phyloP scores from a whole-genome alignment of 352 stramenopile genomes.

The Phytophthora pluvialis region DNA sequence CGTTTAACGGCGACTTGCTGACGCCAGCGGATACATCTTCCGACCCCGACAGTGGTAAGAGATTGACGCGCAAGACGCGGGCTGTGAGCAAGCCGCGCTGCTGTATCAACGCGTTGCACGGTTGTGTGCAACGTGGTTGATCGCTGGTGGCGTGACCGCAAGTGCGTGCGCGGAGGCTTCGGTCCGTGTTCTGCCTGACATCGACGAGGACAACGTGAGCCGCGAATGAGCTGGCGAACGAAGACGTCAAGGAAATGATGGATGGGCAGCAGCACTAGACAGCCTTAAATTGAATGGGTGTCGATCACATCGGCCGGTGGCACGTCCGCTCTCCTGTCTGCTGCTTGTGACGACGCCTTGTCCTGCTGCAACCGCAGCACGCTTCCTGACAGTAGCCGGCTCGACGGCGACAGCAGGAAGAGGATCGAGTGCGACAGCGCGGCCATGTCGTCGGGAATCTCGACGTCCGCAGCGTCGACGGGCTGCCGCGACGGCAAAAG shows the following conservation, averaged over 20 bases:
- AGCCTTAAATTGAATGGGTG: slow-evolving; percentile 30
- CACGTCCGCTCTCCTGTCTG: slow-evolving; percentile 19
- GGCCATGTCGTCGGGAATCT: slow-evolving; percentile 16
- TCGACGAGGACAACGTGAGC: neutral
- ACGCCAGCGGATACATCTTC: too few relatives aligned
- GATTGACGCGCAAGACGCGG: too few relatives aligned
- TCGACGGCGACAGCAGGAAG: slow-evolving; percentile 64
- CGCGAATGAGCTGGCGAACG: slow-evolving; percentile 8
- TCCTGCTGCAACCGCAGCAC: slow-evolving; percentile 53
- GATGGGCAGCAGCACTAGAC: slow-evolving; percentile 11
- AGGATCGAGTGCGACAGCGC: slow-evolving; percentile 64
- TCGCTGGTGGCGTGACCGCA: slow-evolving; percentile 8
- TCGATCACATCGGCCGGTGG: slow-evolving; percentile 14
- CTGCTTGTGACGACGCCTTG: slow-evolving; percentile 9
- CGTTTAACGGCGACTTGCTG: slow-evolving; percentile 8
- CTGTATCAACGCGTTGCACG: neutral
- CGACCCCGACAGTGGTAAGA: too few relatives aligned
- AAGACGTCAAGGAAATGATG: slow-evolving; percentile 21
- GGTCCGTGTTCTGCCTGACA: neutral
- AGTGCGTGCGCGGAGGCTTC: neutral
- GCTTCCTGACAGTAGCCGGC: slow-evolving; percentile 58
- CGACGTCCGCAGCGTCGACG: neutral
- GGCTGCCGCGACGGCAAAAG: slow-evolving; percentile 33
- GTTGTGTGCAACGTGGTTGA: neutral
- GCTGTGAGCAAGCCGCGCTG: neutral